Conservation (phyloP, 176 grass and related monocot species). For the Ensete ventricosum region DNA sequence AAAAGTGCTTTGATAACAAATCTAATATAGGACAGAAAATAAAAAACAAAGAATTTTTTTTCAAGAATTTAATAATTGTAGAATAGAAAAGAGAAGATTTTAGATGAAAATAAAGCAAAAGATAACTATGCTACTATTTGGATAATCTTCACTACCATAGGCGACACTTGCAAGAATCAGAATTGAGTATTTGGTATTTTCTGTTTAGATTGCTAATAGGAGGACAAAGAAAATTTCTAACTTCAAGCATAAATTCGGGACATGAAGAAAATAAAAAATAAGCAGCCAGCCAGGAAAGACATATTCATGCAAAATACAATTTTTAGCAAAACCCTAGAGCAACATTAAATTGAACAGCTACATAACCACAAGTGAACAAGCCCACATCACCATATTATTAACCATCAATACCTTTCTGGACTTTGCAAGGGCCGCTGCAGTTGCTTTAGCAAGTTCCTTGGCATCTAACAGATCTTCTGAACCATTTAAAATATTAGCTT, state of each 20-base stretch:
- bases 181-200: background rate
- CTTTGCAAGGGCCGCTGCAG: conserved; percentile 7
- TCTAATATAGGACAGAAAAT: too few species aligned
- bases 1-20: too few species aligned
- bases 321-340: background rate
- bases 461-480: conserved; percentile 48
- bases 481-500: conserved; percentile 3
- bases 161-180: too few species aligned
- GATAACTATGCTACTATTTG: too few species aligned
- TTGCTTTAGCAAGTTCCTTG: conserved; percentile 29
- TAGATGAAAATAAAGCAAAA: too few species aligned
- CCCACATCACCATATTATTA: too few species aligned
- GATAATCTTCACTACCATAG: too few species aligned
- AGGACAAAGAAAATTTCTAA: background rate
- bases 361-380: background rate
- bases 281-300: background rate
- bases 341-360: background rate
- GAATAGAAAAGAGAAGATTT: too few species aligned
- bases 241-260: background rate
- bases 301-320: background rate
- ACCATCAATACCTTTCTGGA: conserved; percentile 4
- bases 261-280: background rate
- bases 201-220: background rate
- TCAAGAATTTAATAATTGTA: too few species aligned
- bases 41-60: too few species aligned